Evolutionary conservation across 2,329 filamentous ascomycete genomes (phyloP).

Genomic region (Beauveria pseudobassiana): DNA sequence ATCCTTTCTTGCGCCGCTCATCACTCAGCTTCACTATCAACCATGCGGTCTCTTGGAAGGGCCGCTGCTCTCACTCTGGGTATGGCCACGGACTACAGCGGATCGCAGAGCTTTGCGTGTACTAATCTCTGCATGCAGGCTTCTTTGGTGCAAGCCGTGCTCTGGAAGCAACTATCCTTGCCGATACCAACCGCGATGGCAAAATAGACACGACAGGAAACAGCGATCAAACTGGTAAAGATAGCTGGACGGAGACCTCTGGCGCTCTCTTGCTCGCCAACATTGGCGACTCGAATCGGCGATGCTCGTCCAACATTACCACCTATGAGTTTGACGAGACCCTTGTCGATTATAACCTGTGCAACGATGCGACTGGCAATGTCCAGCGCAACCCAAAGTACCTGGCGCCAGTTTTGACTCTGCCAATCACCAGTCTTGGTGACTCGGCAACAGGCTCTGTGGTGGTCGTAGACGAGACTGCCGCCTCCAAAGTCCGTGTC

Average conservation of each 20-base stretch:
- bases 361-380: conserved; percentile 29
- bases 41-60: neutral
- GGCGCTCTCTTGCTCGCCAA: conserved; percentile 6
- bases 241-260: neutral
- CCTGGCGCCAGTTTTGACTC: conserved; percentile 24
- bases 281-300: conserved; percentile 3
- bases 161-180: neutral
- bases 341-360: conserved; percentile 11
- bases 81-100: neutral
- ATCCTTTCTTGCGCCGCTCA: neutral
- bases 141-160: neutral
- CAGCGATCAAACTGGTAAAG: neutral
- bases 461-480: conserved; percentile 9
- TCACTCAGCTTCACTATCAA: neutral
- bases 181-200: conserved; percentile 9
- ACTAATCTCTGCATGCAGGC: neutral
- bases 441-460: conserved; percentile 15
- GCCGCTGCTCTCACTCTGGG: neutral
- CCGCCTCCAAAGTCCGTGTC: conserved; percentile 20
- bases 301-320: neutral
- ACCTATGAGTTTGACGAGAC: neutral
- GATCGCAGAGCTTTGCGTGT: neutral
- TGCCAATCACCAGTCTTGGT: conserved; percentile 18
- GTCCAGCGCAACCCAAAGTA: conserved; percentile 22
- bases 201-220: neutral